Percentiles rank a stretch among this genome's conserved stretches.
These are phyloP conservation scores for Tarenaya hassleriana DNA, from an alignment of 345 rosid genomes.

Conservation along the genomic window DNA sequence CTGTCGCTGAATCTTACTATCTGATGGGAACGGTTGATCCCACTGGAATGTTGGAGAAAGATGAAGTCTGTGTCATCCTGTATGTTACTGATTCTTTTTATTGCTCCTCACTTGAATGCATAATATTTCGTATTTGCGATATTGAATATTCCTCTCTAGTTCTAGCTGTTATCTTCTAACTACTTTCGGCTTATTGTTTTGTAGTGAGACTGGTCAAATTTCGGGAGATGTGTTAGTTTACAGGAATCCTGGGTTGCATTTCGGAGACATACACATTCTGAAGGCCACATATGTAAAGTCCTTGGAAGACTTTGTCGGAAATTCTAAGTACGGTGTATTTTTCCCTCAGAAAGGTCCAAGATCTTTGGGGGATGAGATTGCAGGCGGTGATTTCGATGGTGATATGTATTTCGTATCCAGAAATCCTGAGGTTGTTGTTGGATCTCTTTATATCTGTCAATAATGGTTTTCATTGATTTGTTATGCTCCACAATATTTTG, in stretches of 20 bases:
- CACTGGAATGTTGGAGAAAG: constrained; percentile 45
- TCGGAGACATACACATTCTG: constrained; percentile 73
- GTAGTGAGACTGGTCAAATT: constrained; percentile 60
- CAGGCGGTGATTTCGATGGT: constrained; percentile 77
- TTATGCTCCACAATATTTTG: constrained; percentile 37
- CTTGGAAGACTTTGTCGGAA: constrained; percentile 53
- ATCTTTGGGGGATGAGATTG: constrained; percentile 77
- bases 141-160: background rate
- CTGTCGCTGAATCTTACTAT: constrained; percentile 57
- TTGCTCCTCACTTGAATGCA: background rate
- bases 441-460: background rate
- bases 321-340: constrained; percentile 71
- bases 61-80: constrained; percentile 82
- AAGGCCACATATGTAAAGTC: constrained; percentile 52
- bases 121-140: background rate
- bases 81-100: constrained; percentile 27
- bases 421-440: constrained; percentile 55
- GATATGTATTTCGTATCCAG: constrained; percentile 67
- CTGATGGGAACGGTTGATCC: constrained; percentile 90
- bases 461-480: constrained; percentile 11
- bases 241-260: constrained; percentile 74
- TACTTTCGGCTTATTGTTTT: constrained; percentile 1
- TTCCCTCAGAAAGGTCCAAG: constrained; percentile 59
- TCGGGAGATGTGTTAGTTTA: constrained; percentile 77
- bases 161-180: constrained; percentile 5